A percentile compares a stretch with the other conserved stretches of the same genome.
phyloP scores from a whole-genome alignment of 495 filamentous ascomycete species.

The Tirmania nivea region DNA sequence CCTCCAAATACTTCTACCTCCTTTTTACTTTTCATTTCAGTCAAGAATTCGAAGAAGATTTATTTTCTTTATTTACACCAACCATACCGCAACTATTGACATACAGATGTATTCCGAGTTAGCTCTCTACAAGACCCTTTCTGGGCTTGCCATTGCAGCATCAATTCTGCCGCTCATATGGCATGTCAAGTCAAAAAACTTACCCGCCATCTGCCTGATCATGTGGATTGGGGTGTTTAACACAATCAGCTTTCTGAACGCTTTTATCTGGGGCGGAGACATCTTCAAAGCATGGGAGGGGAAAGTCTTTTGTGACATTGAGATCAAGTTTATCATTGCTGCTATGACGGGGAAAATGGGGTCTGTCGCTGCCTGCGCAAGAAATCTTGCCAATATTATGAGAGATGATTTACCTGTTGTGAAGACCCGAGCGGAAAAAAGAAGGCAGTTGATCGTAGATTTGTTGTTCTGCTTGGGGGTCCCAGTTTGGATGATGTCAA shows the following conservation, averaged over 20 bases:
- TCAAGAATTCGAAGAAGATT: too few species aligned
- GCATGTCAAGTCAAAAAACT: slow-evolving; percentile 33
- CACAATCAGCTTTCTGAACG: slow-evolving; percentile 48
- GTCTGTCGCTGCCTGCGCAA: slow-evolving; percentile 43
- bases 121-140: slow-evolving; percentile 2
- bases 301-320: slow-evolving; percentile 57
- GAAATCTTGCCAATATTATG: slow-evolving; percentile 44
- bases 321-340: slow-evolving; percentile 46
- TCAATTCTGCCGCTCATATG: slow-evolving; percentile 11
- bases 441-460: slow-evolving; percentile 34
- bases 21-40: too few species aligned
- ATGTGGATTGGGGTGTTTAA: slow-evolving; percentile 43
- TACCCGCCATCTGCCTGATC: slow-evolving; percentile 40
- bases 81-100: not conserved
- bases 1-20: too few species aligned
- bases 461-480: slow-evolving; percentile 44
- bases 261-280: slow-evolving; percentile 61
- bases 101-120: not conserved
- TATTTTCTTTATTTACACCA: not conserved
- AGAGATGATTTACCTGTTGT: slow-evolving; percentile 41
- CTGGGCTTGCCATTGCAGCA: slow-evolving; percentile 7
- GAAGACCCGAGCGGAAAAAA: slow-evolving; percentile 29
- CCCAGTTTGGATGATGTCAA: slow-evolving; percentile 41
- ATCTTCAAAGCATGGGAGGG: slow-evolving; percentile 46
- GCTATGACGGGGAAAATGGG: slow-evolving; percentile 42